Percentiles rank a stretch among this genome's conserved stretches.
Conservation (phyloP, 2,329 filamentous ascomycete genomes). For the Pseudonectria foliicola region DNA sequence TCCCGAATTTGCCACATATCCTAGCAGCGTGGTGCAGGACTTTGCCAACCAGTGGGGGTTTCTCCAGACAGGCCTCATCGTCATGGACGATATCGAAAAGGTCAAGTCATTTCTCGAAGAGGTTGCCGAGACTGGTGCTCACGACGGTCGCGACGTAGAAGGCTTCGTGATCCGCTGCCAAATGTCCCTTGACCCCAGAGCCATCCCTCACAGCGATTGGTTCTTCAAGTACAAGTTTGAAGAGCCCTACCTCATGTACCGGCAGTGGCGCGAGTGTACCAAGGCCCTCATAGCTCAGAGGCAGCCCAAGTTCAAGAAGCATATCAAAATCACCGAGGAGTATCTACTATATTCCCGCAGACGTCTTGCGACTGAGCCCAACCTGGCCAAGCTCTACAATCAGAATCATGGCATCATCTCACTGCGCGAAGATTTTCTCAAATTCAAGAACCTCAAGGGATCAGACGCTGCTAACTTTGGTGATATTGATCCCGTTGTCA, state of each 20-base stretch:
- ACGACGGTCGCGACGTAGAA: slow-evolving; percentile 87
- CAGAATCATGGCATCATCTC: slow-evolving; percentile 92
- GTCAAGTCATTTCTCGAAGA: slow-evolving; percentile 77
- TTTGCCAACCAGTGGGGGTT: slow-evolving; percentile 95
- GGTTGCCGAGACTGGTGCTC: slow-evolving; percentile 80
- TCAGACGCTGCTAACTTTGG: slow-evolving; percentile 80
- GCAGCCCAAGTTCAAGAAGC: slow-evolving; percentile 74
- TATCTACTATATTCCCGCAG: slow-evolving; percentile 77
- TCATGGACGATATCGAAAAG: slow-evolving; percentile 65
- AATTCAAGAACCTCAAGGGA: slow-evolving; percentile 76
- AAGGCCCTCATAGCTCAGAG: slow-evolving; percentile 76
- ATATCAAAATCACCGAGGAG: slow-evolving; percentile 81
- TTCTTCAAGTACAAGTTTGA: slow-evolving; percentile 99
- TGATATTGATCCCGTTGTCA: slow-evolving; percentile 37
- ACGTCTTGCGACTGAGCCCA: slow-evolving; percentile 61
- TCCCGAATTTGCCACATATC: slow-evolving; percentile 84
- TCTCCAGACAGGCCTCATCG: slow-evolving; percentile 73
- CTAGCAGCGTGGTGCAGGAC: slow-evolving; percentile 71
- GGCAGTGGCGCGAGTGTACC: slow-evolving; percentile 96
- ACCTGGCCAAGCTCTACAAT: slow-evolving; percentile 65
- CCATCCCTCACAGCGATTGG: slow-evolving; percentile 71
- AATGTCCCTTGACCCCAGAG: slow-evolving; percentile 45
- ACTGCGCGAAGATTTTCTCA: slow-evolving; percentile 80
- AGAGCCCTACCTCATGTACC: slow-evolving; percentile 97
- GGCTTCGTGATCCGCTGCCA: slow-evolving; percentile 94